These are phyloP conservation scores for Alternaria postmessia DNA, from an alignment of 2,329 filamentous ascomycete genomes.

Conservation along the genomic window DNA sequence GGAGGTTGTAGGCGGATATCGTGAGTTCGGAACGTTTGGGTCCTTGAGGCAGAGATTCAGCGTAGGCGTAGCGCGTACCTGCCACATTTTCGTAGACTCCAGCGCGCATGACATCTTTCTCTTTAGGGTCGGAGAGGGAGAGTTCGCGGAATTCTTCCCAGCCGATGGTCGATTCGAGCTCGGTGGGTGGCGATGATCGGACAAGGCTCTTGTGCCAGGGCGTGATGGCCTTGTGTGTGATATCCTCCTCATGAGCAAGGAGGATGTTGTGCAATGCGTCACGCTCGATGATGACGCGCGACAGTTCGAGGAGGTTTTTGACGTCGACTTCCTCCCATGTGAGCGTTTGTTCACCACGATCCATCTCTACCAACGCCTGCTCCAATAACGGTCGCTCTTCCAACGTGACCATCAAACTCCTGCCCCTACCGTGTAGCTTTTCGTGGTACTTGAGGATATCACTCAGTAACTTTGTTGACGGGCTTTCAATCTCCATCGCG, in stretches of 20 bases:
- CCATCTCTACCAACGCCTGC: conserved; percentile 70
- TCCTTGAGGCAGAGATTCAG: conserved; percentile 29
- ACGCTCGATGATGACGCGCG: conserved; percentile 86
- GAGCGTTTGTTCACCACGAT: conserved; percentile 74
- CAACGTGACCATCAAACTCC: conserved; percentile 42
- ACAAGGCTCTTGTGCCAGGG: conserved; percentile 34
- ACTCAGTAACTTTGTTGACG: conserved; percentile 68
- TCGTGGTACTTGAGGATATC: conserved; percentile 74
- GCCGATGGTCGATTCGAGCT: conserved; percentile 36
- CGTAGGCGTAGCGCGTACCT: conserved; percentile 31
- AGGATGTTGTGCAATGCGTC: conserved; percentile 79
- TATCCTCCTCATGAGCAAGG: conserved; percentile 37
- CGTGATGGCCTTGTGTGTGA: conserved; percentile 32
- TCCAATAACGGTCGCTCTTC: conserved; percentile 63
- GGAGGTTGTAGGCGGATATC: conserved; percentile 39
- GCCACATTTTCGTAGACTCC: conserved; percentile 38
- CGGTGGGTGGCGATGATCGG: conserved; percentile 25
- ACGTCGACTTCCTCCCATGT: conserved; percentile 86
- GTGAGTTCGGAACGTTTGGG: conserved; percentile 28
- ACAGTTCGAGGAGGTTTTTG: conserved; percentile 88
- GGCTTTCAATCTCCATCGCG: conserved; percentile 73
- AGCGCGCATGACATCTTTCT: conserved; percentile 34
- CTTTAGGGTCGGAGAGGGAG: conserved; percentile 25
- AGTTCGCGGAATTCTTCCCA: conserved; percentile 41
- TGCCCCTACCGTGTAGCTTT: conserved; percentile 53